Conservation (phyloP, 495 filamentous ascomycete genomes). For the Darksidea phi region DNA sequence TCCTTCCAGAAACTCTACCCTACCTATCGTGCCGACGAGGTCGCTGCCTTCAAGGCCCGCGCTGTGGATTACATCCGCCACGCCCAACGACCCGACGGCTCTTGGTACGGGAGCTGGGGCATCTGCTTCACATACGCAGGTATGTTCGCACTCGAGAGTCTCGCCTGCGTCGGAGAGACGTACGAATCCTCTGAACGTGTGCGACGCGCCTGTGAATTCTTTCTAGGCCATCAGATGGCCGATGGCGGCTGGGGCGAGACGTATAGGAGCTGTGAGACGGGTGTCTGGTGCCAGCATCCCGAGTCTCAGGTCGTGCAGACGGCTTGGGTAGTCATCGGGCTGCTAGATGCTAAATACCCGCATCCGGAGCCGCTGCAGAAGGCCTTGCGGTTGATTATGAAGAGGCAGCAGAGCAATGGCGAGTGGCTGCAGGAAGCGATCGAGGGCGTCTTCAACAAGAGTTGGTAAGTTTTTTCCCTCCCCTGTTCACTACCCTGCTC, state of each 20-base stretch:
- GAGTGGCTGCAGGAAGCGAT: constrained; percentile 96
- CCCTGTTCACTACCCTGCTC: neutral
- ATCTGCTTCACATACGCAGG: constrained; percentile 96
- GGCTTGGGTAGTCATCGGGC: constrained; percentile 80
- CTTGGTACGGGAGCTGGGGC: constrained; percentile 96
- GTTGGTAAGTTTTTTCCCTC: constrained; percentile 59
- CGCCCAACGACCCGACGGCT: constrained; percentile 75
- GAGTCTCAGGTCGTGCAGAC: constrained; percentile 86
- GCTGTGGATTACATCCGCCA: constrained; percentile 79
- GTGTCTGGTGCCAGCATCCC: constrained; percentile 62
- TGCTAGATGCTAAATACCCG: constrained; percentile 84
- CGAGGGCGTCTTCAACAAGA: constrained; percentile 98
- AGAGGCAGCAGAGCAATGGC: constrained; percentile 78
- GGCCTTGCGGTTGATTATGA: constrained; percentile 79
- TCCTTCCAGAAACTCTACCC: constrained; percentile 81
- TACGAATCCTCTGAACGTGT: constrained; percentile 70
- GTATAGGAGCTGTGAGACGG: constrained; percentile 72
- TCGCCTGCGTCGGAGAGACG: constrained; percentile 76
- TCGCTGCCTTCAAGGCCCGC: constrained; percentile 63
- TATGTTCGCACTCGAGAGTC: constrained; percentile 90
- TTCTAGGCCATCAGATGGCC: constrained; percentile 74
- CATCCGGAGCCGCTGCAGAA: constrained; percentile 67
- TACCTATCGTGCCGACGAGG: constrained; percentile 72
- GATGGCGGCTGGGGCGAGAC: constrained; percentile 98
- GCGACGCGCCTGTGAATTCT: constrained; percentile 77